A percentile compares a stretch with the other conserved stretches of the same genome.
Conservation (phyloP, 139 green algal species). For the Micromonas pusilla region DNA sequence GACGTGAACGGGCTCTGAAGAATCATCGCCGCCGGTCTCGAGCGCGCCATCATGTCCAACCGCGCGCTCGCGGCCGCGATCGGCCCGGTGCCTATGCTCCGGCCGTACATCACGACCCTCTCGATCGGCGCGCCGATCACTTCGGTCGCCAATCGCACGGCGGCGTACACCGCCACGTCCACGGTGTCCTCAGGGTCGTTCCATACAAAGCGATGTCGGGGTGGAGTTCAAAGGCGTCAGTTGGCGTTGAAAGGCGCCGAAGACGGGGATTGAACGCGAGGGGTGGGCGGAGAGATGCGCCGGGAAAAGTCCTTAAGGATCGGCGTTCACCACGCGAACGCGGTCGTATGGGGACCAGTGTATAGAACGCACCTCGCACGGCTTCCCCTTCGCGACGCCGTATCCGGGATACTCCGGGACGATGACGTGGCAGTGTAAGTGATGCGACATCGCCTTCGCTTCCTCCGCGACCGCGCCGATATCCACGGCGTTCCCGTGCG, state of each 20-base stretch:
- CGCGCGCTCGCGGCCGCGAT: neutral
- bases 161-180: neutral
- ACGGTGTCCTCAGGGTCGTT: neutral
- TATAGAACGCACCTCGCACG: too few relatives aligned
- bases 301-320: too few relatives aligned
- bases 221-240: too few relatives aligned
- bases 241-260: too few relatives aligned
- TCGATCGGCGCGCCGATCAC: neutral
- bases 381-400: conserved; percentile 22
- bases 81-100: conserved; percentile 7
- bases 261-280: too few relatives aligned
- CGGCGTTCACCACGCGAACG: too few relatives aligned
- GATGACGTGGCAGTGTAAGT: conserved; percentile 2
- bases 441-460: neutral
- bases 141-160: neutral
- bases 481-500: conserved; percentile 11
- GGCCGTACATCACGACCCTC: conserved; percentile 2
- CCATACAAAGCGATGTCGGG: too few relatives aligned
- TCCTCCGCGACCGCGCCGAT: neutral
- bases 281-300: too few relatives aligned
- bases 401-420: conserved; percentile 21
- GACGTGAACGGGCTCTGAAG: conserved; percentile 6
- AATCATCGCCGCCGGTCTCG: neutral
- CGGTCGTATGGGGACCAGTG: too few relatives aligned
- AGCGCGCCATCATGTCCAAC: neutral